phyloP scores from a whole-genome alignment of 2,329 filamentous ascomycete genomes.

The Corniculantispora saksenae region DNA sequence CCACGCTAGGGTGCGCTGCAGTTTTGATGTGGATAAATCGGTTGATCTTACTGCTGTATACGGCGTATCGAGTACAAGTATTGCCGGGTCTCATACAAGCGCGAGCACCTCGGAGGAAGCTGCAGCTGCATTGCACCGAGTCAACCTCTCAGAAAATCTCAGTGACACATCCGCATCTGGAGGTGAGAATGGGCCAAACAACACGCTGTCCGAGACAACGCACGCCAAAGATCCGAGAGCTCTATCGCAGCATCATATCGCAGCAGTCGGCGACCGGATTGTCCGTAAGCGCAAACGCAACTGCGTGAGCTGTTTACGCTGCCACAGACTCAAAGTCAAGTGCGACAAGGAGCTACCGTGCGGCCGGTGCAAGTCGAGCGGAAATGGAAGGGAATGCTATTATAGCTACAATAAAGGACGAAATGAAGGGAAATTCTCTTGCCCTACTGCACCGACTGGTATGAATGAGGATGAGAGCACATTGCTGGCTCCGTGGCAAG shows the following conservation, averaged over 20 bases:
- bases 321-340: conserved; percentile 40
- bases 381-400: conserved; percentile 38
- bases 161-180: neutral
- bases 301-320: conserved; percentile 37
- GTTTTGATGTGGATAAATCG: conserved; percentile 29
- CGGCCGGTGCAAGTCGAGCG: conserved; percentile 35
- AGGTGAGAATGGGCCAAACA: neutral
- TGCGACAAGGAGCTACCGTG: conserved; percentile 41
- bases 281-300: conserved; percentile 39
- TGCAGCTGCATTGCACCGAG: neutral
- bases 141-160: neutral
- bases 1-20: conserved; percentile 35
- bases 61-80: conserved; percentile 17
- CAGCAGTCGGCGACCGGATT: conserved; percentile 26
- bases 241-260: neutral
- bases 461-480: conserved; percentile 30
- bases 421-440: conserved; percentile 37
- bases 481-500: conserved; percentile 34
- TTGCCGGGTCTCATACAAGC: neutral
- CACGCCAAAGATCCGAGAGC: neutral
- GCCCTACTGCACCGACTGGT: conserved; percentile 28
- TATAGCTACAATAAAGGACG: conserved; percentile 40
- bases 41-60: neutral
- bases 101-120: neutral
- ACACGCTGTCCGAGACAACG: too few relatives aligned